Evolutionary conservation across 441 rosid genomes (phyloP).

Genomic region (Syzygium syzygioides): DNA sequence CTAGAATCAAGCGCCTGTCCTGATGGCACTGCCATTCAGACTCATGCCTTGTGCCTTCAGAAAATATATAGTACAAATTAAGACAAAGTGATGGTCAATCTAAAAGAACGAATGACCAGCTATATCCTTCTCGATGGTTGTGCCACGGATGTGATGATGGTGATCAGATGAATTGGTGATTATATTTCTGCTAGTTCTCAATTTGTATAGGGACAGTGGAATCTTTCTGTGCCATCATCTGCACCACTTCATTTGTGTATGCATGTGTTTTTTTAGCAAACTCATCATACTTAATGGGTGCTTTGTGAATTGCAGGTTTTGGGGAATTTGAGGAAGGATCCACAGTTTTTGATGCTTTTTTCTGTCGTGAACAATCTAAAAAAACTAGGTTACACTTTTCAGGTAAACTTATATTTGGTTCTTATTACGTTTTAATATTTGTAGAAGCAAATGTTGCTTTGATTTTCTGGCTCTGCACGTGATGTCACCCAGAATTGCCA

Average conservation of each 20-base stretch:
- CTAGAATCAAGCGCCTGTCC: background rate
- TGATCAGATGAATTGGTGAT: background rate
- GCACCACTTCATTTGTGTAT: background rate
- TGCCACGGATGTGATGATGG: background rate
- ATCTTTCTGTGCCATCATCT: background rate
- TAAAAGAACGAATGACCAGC: background rate
- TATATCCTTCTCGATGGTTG: background rate
- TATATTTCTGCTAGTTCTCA: background rate
- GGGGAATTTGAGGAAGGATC: slow-evolving; percentile 70
- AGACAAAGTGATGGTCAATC: background rate
- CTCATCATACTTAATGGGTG: background rate
- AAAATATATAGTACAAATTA: background rate
- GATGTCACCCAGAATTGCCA: background rate
- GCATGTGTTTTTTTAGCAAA: background rate
- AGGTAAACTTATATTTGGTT: slow-evolving; percentile 38
- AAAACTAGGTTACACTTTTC: slow-evolving; percentile 69
- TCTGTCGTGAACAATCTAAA: slow-evolving; percentile 77
- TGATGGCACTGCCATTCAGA: background rate
- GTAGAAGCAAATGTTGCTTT: background rate
- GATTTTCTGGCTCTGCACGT: background rate
- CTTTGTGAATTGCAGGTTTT: slow-evolving; percentile 52
- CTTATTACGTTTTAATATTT: background rate
- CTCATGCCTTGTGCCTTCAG: background rate
- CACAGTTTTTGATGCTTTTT: slow-evolving; percentile 68
- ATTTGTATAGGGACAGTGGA: background rate